phyloP scores from a whole-genome alignment of 2,329 filamentous ascomycete species.

The Botrytis porri region DNA sequence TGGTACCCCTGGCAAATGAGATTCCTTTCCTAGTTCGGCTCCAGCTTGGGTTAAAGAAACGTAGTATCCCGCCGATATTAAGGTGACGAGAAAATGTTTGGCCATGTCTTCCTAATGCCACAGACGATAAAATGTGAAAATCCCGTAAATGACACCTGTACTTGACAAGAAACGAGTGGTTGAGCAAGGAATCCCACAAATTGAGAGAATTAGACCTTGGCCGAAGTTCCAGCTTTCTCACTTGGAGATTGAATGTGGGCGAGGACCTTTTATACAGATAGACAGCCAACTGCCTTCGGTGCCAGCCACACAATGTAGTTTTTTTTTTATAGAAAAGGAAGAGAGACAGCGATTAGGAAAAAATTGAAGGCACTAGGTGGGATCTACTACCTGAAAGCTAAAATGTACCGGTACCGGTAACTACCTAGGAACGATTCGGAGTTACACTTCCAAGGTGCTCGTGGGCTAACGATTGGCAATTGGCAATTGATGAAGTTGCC shows the following conservation, averaged over 20 bases:
- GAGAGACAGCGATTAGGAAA: not conserved
- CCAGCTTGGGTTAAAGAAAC: not conserved
- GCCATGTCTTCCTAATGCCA: not conserved
- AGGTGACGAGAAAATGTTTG: not conserved
- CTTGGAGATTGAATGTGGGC: not conserved
- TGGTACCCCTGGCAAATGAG: conserved; percentile 37
- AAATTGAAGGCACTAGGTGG: not conserved
- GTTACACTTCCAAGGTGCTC: not conserved
- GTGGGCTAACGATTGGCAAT: conserved; percentile 13
- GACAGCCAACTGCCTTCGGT: not conserved
- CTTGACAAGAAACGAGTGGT: not conserved
- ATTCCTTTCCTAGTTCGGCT: not conserved
- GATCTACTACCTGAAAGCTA: not conserved
- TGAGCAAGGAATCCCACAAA: not conserved
- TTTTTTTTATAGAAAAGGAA: not conserved
- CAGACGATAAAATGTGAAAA: not conserved
- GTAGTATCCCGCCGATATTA: not conserved
- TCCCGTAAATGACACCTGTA: not conserved
- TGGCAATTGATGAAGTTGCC: not conserved
- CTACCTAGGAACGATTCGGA: not conserved
- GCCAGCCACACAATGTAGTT: not conserved
- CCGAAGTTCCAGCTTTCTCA: not conserved
- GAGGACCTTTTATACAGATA: not conserved
- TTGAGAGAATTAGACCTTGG: not conserved
- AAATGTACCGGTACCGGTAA: not conserved